Percentiles rank a stretch among this genome's conserved stretches.
Evolutionary conservation across 768 basidiomycete species (phyloP).

Genomic region (Russula olivacea): DNA sequence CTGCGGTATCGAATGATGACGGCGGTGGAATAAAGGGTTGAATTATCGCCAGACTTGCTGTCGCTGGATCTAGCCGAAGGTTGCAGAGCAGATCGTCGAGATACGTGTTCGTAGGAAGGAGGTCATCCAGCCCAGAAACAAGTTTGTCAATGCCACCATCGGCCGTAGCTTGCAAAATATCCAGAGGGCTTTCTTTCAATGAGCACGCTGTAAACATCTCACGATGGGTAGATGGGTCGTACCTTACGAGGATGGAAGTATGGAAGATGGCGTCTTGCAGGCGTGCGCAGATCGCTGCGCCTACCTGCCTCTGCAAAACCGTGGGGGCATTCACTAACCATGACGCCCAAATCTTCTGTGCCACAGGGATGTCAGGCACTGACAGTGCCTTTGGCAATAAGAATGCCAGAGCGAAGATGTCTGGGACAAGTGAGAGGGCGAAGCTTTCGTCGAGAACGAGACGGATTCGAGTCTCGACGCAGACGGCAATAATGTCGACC

Average conservation of each 20-base stretch:
- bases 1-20: constrained; percentile 26
- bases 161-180: constrained; percentile 26
- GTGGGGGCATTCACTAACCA: constrained; percentile 28
- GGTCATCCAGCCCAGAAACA: constrained; percentile 39
- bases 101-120: constrained; percentile 33
- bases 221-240: constrained; percentile 14
- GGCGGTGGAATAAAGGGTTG: constrained; percentile 52
- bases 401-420: constrained; percentile 45
- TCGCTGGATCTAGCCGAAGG: constrained; percentile 43
- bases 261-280: constrained; percentile 41
- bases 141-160: constrained; percentile 25
- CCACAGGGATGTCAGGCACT: constrained; percentile 16
- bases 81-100: constrained; percentile 24
- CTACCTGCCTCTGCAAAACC: constrained; percentile 29
- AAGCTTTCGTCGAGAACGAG: not conserved
- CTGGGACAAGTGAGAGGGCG: constrained; percentile 33
- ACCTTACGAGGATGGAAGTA: constrained; percentile 32
- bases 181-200: constrained; percentile 26
- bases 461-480: constrained; percentile 9
- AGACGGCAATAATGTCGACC: constrained; percentile 14
- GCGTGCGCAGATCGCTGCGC: constrained; percentile 37
- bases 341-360: constrained; percentile 32
- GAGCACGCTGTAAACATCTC: not conserved
- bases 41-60: constrained; percentile 53
- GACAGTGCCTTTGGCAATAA: constrained; percentile 38